Percentiles rank a stretch among this genome's conserved stretches.
Evolutionary conservation across 2,329 filamentous ascomycete species (phyloP).

Genomic region (Aspergillus quadrilineatus): DNA sequence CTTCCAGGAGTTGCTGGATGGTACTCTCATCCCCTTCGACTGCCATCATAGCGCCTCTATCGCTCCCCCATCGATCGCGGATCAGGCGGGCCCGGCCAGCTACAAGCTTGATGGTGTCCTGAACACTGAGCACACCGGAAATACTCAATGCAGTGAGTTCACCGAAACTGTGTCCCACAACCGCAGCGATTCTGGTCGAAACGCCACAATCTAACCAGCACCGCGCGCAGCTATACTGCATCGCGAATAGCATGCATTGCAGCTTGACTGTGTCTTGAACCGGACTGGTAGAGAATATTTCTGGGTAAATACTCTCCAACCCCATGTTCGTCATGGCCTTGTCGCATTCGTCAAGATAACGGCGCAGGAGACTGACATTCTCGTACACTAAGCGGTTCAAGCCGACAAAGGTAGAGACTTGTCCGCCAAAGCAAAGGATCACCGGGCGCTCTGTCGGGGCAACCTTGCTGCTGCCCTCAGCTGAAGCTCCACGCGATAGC

Average conservation of each 20-base stretch:
- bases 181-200: conserved; percentile 21
- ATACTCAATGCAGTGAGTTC: conserved; percentile 39
- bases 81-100: conserved; percentile 33
- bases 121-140: conserved; percentile 29
- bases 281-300: conserved; percentile 26
- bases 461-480: not conserved
- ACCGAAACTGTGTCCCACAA: conserved; percentile 44
- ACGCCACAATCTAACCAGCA: conserved; percentile 43
- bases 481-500: not conserved
- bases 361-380: conserved; percentile 22
- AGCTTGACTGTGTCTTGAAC: conserved; percentile 27
- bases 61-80: conserved; percentile 31
- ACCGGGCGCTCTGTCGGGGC: conserved; percentile 20
- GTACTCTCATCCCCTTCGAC: conserved; percentile 30
- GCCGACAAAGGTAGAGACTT: conserved; percentile 31
- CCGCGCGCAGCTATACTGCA: conserved; percentile 40
- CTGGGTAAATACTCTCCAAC: conserved; percentile 33
- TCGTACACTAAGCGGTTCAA: conserved; percentile 32
- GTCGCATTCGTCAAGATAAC: not conserved
- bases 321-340: not conserved
- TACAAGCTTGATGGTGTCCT: conserved; percentile 34
- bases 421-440: conserved; percentile 44
- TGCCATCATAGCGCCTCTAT: conserved; percentile 36
- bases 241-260: conserved; percentile 39
- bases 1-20: conserved; percentile 22